Conservation (phyloP, 352 stramenopile species). For the Phytophthora ohioensis region DNA sequence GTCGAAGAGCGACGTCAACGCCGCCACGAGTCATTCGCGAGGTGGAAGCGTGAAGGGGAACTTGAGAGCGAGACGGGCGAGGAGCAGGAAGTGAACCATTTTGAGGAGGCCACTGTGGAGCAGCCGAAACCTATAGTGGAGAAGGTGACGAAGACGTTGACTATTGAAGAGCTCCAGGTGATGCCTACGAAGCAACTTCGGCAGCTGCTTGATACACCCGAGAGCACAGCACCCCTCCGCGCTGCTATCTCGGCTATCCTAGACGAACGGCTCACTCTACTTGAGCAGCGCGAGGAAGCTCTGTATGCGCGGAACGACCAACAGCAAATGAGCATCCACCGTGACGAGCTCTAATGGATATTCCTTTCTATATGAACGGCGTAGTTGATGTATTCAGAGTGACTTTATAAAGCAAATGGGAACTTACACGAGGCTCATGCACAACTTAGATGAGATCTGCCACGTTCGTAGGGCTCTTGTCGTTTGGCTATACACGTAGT, state of each 20-base stretch:
- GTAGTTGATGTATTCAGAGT: too few species aligned
- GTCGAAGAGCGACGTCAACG: slow-evolving; percentile 55
- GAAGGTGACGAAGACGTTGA: slow-evolving; percentile 52
- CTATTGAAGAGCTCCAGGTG: slow-evolving; percentile 45
- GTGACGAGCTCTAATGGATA: too few species aligned
- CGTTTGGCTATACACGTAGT: slow-evolving; percentile 97
- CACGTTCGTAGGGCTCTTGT: slow-evolving; percentile 99
- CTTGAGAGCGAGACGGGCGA: not conserved
- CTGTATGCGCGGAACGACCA: not conserved
- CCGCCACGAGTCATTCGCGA: slow-evolving; percentile 54
- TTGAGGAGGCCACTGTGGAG: not conserved
- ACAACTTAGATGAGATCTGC: slow-evolving; percentile 96
- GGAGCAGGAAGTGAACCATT: not conserved
- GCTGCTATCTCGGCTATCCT: slow-evolving; percentile 55
- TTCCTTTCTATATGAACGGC: too few species aligned
- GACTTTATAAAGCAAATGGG: too few species aligned
- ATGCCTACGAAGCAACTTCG: slow-evolving; percentile 68
- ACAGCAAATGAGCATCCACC: too few species aligned
- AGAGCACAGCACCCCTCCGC: slow-evolving; percentile 49
- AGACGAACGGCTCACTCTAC: slow-evolving; percentile 53
- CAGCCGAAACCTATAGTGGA: slow-evolving; percentile 3
- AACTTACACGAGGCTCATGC: too few species aligned
- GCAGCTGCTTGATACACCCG: slow-evolving; percentile 39
- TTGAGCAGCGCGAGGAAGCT: slow-evolving; percentile 44
- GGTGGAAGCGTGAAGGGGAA: slow-evolving; percentile 48